phyloP scores from a whole-genome alignment of 371 early-diverging fungal species.

The Saksenaea oblongispora region DNA sequence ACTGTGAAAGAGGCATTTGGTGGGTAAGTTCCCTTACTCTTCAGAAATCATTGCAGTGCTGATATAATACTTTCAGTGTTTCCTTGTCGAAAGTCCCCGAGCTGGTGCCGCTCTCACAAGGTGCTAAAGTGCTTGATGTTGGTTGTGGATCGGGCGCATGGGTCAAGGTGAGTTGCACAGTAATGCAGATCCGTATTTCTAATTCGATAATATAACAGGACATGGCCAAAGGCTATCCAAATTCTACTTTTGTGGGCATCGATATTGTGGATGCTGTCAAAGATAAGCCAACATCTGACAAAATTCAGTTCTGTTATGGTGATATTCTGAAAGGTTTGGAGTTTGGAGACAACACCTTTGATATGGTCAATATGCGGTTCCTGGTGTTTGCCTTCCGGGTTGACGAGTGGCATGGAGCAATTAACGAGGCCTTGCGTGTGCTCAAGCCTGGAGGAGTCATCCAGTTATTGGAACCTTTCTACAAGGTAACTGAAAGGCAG shows the following conservation, averaged over 20 bases:
- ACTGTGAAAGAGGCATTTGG: constrained; percentile 8
- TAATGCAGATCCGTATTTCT: not conserved
- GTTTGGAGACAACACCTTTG: constrained; percentile 41
- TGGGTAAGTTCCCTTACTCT: constrained; percentile 1
- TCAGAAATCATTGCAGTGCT: not conserved
- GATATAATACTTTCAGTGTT: constrained; percentile 9
- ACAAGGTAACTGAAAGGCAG: constrained; percentile 12
- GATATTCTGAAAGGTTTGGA: constrained; percentile 45
- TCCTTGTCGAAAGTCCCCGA: not conserved
- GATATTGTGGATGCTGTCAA: constrained; percentile 48
- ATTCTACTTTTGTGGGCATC: constrained; percentile 42
- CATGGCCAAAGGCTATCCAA: constrained; percentile 50
- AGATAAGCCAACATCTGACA: constrained; percentile 33
- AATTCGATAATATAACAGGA: constrained; percentile 20
- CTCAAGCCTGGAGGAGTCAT: constrained; percentile 47
- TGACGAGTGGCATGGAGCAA: constrained; percentile 12
- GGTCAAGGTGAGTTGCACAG: constrained; percentile 15
- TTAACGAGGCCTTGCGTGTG: constrained; percentile 34
- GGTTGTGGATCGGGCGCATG: constrained; percentile 33
- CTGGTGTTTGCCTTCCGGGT: constrained; percentile 23
- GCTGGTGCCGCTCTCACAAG: constrained; percentile 6
- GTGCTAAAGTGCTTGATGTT: constrained; percentile 16
- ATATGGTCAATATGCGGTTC: constrained; percentile 49
- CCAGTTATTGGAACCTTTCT: constrained; percentile 36
- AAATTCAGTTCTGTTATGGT: not conserved